Evolutionary conservation across 176 grass and related monocot genomes (phyloP).

Genomic region (Aegilops tauschii): DNA sequence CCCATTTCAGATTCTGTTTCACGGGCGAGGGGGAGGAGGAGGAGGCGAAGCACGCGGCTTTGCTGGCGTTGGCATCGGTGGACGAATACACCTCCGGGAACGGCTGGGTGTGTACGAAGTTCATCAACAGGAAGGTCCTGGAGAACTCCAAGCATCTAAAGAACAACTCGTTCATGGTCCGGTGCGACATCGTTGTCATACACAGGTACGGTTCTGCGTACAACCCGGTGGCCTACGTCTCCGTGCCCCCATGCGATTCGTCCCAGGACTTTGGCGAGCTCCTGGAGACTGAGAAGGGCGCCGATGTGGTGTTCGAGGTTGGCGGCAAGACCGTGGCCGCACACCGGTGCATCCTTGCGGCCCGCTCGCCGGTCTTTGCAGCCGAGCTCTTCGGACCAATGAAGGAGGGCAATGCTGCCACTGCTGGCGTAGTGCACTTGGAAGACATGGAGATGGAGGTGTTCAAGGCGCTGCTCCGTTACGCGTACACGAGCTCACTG

Average conservation of each 20-base stretch:
- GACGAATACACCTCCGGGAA: too few relatives aligned
- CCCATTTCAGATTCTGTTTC: not conserved
- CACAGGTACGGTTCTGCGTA: not conserved
- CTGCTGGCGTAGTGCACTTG: too few relatives aligned
- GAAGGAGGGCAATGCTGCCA: too few relatives aligned
- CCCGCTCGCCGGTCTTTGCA: not conserved
- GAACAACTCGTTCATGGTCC: not conserved
- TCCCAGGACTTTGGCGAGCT: not conserved
- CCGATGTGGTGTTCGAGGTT: not conserved
- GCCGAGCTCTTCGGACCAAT: too few relatives aligned
- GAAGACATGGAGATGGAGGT: not conserved
- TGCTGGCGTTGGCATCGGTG: too few relatives aligned
- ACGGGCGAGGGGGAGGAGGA: not conserved
- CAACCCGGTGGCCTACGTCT: too few relatives aligned
- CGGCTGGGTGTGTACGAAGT: too few relatives aligned
- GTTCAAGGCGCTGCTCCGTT: not conserved
- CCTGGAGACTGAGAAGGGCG: not conserved
- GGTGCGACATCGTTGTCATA: not conserved
- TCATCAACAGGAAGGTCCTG: not conserved
- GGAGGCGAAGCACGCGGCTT: too few relatives aligned
- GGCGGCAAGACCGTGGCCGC: not conserved
- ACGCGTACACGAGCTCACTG: not conserved
- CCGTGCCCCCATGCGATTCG: not conserved
- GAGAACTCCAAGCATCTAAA: not conserved
- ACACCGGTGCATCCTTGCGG: not conserved